These are phyloP conservation scores for Monilinia aucupariae DNA, from an alignment of 2,329 filamentous ascomycete species.

Conservation along the genomic window DNA sequence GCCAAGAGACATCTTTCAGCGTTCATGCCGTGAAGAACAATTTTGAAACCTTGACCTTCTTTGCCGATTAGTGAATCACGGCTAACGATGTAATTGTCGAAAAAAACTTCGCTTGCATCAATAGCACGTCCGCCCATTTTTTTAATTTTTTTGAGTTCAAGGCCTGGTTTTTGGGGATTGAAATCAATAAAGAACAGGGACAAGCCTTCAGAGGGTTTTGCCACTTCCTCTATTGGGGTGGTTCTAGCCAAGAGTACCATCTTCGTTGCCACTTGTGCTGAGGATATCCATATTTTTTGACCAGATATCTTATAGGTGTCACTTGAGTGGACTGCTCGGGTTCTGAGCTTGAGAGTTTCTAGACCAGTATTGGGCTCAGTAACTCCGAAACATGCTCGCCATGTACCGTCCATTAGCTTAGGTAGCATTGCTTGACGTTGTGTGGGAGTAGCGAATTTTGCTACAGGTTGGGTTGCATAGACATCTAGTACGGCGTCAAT, in stretches of 20 bases:
- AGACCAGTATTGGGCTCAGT: constrained; percentile 80
- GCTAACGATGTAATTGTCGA: constrained; percentile 69
- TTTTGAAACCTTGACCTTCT: constrained; percentile 73
- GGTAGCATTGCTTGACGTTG: constrained; percentile 62
- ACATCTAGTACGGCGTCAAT: constrained; percentile 41
- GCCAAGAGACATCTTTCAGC: constrained; percentile 70
- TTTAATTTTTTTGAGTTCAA: constrained; percentile 59
- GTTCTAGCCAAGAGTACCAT: constrained; percentile 82
- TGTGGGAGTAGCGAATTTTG: constrained; percentile 62
- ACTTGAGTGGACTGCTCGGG: constrained; percentile 55
- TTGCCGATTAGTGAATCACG: constrained; percentile 60
- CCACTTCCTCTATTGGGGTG: constrained; percentile 59
- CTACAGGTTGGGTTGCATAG: constrained; percentile 70
- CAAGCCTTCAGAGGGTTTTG: constrained; percentile 67
- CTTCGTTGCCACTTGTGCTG: constrained; percentile 72
- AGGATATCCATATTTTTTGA: constrained; percentile 88
- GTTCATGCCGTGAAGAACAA: constrained; percentile 75
- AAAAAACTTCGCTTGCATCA: constrained; percentile 84
- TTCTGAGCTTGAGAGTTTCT: constrained; percentile 67
- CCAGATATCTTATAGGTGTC: constrained; percentile 63
- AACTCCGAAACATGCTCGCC: constrained; percentile 73
- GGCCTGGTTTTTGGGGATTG: constrained; percentile 50
- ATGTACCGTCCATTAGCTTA: constrained; percentile 65
- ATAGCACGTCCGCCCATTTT: constrained; percentile 84
- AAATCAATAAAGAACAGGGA: constrained; percentile 79